Percentiles rank a stretch among this genome's conserved stretches.
Evolutionary conservation across 345 rosid species (phyloP).

Genomic region (Salix viminalis): DNA sequence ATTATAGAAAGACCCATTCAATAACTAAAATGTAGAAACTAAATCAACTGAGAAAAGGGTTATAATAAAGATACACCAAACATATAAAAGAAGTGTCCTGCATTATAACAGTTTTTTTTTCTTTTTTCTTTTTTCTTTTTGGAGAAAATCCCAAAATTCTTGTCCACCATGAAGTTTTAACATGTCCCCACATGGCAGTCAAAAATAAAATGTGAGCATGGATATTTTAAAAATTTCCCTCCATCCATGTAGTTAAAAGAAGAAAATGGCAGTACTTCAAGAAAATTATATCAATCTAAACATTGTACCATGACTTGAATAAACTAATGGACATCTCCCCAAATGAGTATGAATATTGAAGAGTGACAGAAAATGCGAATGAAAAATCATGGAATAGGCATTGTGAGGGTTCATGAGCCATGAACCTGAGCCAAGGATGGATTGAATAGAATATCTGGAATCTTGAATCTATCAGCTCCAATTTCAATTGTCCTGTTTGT

Average conservation of each 20-base stretch:
- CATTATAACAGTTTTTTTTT: neutral
- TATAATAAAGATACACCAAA: neutral
- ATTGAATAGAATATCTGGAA: constrained; percentile 93
- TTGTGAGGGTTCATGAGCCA: constrained; percentile 2
- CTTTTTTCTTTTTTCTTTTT: no score
- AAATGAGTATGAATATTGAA: neutral
- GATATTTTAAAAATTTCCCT: neutral
- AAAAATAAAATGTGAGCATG: neutral
- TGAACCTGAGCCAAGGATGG: constrained; percentile 78
- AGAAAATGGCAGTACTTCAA: neutral
- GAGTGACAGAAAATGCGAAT: neutral
- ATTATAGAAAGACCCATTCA: neutral
- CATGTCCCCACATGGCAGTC: neutral
- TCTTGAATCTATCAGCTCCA: constrained; percentile 95
- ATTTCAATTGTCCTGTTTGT: constrained; percentile 81
- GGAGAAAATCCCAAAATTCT: neutral
- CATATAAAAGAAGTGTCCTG: neutral
- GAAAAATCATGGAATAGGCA: neutral
- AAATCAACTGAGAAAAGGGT: neutral
- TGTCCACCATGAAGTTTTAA: neutral
- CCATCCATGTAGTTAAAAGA: neutral
- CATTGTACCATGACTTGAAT: neutral
- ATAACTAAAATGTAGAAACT: neutral
- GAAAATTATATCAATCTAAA: neutral
- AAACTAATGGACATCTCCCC: neutral